Base-by-base conservation (phyloP, 108 stramenopile species). In the Discostella stelligeroides region DNA sequence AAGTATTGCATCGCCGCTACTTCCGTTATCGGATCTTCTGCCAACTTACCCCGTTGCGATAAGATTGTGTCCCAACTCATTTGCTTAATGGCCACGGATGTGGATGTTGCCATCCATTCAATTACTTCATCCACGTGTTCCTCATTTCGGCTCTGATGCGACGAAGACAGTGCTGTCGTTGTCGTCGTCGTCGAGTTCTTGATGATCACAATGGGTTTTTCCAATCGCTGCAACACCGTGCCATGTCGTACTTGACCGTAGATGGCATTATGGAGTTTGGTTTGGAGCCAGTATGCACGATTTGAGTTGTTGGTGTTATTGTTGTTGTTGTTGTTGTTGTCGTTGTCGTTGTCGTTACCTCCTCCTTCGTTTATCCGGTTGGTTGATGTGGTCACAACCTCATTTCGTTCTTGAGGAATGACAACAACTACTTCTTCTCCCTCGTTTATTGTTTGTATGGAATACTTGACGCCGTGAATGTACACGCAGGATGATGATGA, bases 11-110 rank as follows among this genome's bases (percentile, higher is more conserved):
- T 91, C n/a, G 90, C 81, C 13, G 88, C 79, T 8, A 91, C 82
- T 69, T 94, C 92, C 69, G 90, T 88, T 27, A 95, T 86, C 11
- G 93, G 93, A 68, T 91, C 85, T 70, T 95, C 93, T 0, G 88
- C 90, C 72, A 90, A 68, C 38, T 75, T 58, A 70, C 79, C 70
- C n/a, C 76, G 50, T 59, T 91, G 86, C 39, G 62, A 37, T 9
- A 77, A 70, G 47, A 95, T 92, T 30, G 85, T 86, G 18, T 88
- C 80, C 85, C 83, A 88, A 14, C 67, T 77, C 88, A 95, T 86
- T 82, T 90, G 87, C 54, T 95, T 95, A 43, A 95, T 80, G 24
- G 93, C 93, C 53, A 88, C 88, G 15, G 81, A 59, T 63, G 88
- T 79, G 10, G 41, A 51, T 2, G 93, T 90, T 12, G 84, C 83